Percentiles rank a stretch among this genome's conserved stretches.
Conservation (phyloP, 176 grass and related monocot genomes). For the Alopecurus myosuroides region DNA sequence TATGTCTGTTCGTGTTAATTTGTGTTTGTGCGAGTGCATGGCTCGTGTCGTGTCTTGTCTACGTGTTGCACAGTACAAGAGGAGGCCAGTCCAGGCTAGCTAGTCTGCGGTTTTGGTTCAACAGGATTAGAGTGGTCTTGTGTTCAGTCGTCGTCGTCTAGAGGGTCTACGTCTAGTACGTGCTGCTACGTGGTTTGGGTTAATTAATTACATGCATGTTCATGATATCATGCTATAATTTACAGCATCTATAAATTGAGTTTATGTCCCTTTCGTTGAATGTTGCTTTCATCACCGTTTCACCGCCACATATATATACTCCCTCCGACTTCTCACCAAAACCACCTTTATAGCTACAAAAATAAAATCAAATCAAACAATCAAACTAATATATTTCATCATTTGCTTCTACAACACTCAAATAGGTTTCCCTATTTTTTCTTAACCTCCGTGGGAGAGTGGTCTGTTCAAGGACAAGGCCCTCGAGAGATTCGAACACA, state of each 20-base stretch:
- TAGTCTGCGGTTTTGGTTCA: constrained; percentile 2
- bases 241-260: not conserved
- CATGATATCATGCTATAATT: not conserved
- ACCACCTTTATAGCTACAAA: too few species aligned
- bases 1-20: not conserved
- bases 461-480: too few species aligned
- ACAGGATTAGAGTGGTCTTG: not conserved
- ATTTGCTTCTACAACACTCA: too few species aligned
- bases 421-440: too few species aligned
- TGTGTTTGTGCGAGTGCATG: not conserved
- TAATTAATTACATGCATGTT: not conserved
- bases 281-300: not conserved
- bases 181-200: not conserved
- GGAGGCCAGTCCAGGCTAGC: not conserved
- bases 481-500: too few species aligned
- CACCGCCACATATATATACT: too few species aligned
- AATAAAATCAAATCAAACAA: too few species aligned
- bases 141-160: not conserved
- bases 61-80: not conserved
- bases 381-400: too few species aligned
- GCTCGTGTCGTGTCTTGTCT: not conserved
- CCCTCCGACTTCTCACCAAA: too few species aligned
- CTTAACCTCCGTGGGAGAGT: too few species aligned
- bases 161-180: not conserved
- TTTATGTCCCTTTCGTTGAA: not conserved